Percentiles rank a stretch among this genome's conserved stretches.
phyloP scores from a whole-genome alignment of 2,329 filamentous ascomycete genomes.

The Aspergillus sp. region DNA sequence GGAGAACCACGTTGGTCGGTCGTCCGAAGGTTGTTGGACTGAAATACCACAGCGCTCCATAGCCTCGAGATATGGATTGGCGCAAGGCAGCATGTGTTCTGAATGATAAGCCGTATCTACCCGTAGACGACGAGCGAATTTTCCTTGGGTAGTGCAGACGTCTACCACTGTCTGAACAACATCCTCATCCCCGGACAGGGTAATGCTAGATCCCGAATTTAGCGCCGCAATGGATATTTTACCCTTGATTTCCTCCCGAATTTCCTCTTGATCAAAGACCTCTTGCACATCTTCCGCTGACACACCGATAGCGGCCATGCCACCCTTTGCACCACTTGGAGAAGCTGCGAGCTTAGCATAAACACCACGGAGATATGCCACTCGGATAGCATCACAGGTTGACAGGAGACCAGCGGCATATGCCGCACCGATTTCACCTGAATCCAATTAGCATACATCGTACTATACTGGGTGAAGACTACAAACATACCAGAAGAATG shows the following conservation, averaged over 20 bases:
- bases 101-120: slow-evolving; percentile 49
- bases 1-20: slow-evolving; percentile 19
- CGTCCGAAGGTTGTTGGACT: neutral
- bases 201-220: slow-evolving; percentile 45
- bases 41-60: slow-evolving; percentile 6
- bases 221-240: slow-evolving; percentile 31
- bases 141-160: slow-evolving; percentile 28
- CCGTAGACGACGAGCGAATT: slow-evolving; percentile 41
- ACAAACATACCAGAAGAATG: slow-evolving; percentile 46
- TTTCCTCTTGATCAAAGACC: too few relatives aligned
- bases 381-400: slow-evolving; percentile 41
- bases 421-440: slow-evolving; percentile 50
- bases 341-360: slow-evolving; percentile 22
- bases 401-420: slow-evolving; percentile 51
- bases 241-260: slow-evolving; percentile 21
- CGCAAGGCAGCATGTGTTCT: slow-evolving; percentile 39
- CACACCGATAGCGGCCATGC: slow-evolving; percentile 52
- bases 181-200: slow-evolving; percentile 44
- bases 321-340: slow-evolving; percentile 30
- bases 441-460: neutral
- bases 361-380: slow-evolving; percentile 49
- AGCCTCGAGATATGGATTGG: slow-evolving; percentile 25
- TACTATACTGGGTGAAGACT: too few relatives aligned
- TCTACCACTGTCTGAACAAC: slow-evolving; percentile 31
- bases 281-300: slow-evolving; percentile 28